Conservation (phyloP, 2,329 filamentous ascomycete genomes). For the Cryphonectria naterciae region DNA sequence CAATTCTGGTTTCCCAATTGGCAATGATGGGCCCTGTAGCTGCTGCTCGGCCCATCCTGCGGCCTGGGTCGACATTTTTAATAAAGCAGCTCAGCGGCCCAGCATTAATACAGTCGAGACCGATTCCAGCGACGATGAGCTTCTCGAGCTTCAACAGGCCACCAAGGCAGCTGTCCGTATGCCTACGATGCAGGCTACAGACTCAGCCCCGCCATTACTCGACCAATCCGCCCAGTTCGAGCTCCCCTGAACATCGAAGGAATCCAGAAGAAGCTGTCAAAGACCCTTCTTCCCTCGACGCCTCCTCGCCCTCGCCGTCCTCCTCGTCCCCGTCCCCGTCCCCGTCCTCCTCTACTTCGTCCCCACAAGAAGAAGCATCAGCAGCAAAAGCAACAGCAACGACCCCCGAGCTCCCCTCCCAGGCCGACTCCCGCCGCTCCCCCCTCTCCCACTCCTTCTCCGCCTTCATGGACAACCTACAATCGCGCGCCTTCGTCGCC, state of each 20-base stretch:
- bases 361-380: neutral
- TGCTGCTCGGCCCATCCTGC: conserved; percentile 28
- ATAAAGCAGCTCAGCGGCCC: conserved; percentile 31
- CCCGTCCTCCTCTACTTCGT: neutral
- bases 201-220: conserved; percentile 38
- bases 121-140: conserved; percentile 17
- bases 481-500: conserved; percentile 81
- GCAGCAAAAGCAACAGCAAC: neutral
- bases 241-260: neutral
- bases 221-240: conserved; percentile 33
- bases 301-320: neutral
- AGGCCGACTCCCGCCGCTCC: conserved; percentile 48
- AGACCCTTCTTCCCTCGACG: neutral
- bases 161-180: conserved; percentile 32
- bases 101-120: conserved; percentile 15
- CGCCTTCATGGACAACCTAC: conserved; percentile 83
- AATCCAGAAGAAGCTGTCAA: neutral
- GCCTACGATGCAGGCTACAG: conserved; percentile 35
- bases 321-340: neutral
- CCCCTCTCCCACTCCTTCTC: conserved; percentile 57
- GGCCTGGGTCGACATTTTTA: conserved; percentile 24
- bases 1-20: conserved; percentile 16
- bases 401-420: conserved; percentile 48
- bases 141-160: conserved; percentile 13
- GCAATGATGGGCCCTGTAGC: conserved; percentile 30